Evolutionary conservation across 1,139 yeast species (phyloP).

Genomic region (Pichia sp.): DNA sequence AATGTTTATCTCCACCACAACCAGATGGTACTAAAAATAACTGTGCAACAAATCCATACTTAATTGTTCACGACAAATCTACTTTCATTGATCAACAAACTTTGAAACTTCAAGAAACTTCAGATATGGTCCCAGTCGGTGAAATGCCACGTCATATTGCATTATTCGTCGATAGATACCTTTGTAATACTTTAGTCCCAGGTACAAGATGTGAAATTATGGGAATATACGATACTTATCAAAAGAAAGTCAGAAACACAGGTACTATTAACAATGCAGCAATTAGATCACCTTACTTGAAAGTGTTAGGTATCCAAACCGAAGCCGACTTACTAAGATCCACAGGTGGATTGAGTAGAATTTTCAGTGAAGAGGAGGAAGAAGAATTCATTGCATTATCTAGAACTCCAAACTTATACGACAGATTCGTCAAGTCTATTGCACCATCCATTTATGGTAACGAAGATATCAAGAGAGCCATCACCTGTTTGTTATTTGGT

Average conservation of each 20-base stretch:
- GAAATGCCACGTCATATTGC: constrained; percentile 97
- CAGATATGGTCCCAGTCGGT: constrained; percentile 98
- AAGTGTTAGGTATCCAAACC: constrained; percentile 82
- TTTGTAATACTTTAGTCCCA: constrained; percentile 90
- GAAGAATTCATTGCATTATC: constrained; percentile 84
- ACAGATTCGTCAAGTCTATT: constrained; percentile 80
- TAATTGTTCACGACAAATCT: constrained; percentile 91
- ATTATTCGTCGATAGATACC: constrained; percentile 83
- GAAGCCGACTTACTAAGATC: constrained; percentile 53
- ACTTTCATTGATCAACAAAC: constrained; percentile 92
- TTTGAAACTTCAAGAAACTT: constrained; percentile 90
- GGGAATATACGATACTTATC: constrained; percentile 91
- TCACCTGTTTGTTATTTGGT: constrained; percentile 89
- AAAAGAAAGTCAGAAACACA: constrained; percentile 53
- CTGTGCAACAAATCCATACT: constrained; percentile 91
- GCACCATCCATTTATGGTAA: constrained; percentile 98
- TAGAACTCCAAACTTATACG: constrained; percentile 80
- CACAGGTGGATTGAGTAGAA: constrained; percentile 46
- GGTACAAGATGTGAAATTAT: constrained; percentile 92
- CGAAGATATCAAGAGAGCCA: constrained; percentile 87
- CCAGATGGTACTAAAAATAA: constrained; percentile 59
- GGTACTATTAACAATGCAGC: constrained; percentile 62
- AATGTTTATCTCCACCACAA: constrained; percentile 54
- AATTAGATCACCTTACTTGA: constrained; percentile 87
- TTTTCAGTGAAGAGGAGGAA: constrained; percentile 91